Evolutionary conservation across 768 basidiomycete genomes (phyloP), one percentile per base, ranked within the genome.

Genomic region (Leucosporidium creatinivorum): DNA sequence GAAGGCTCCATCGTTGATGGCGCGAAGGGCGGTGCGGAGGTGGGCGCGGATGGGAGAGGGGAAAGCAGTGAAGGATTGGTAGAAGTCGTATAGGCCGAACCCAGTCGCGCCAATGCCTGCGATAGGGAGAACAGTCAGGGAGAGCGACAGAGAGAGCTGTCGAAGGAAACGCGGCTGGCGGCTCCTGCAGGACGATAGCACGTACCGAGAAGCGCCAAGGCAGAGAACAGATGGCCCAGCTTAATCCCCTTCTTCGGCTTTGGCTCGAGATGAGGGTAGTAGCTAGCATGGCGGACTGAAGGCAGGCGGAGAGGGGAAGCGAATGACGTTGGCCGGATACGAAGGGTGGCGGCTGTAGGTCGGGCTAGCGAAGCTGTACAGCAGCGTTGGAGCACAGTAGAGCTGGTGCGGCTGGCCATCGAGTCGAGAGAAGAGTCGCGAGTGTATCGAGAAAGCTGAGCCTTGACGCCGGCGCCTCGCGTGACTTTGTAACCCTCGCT

Each of bases 61-160:
- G 58, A 62, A 73, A 51, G 62, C 60, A 23, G 71, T 73, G 61
- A 69, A 69, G 13, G 65, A 31, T 17, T 52, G 50, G 66, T 73
- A 73, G 66, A 67, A 73, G 31, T 73, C 63, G 54, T 58, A 72
- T 1, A 72, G 56, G 8, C 70, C 70, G 65, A 61, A 63, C 39
- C 62, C 58, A 6, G 70, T 72, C 10, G 67, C 70, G 17, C 58
- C 55, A 65, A 72, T 63, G 5, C 70, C 70, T 68, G 54, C n/a
- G 31, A 10, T 13, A 8, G 26, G 6, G 13, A n/a, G 23, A 23
- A 48, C 1, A 36, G 18, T 5, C 33, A 64, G 21, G 54, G 52
- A 56, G n/a, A 30, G 47, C 12, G 13, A n/a, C n/a, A 4, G 10
- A 8, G 26, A 23, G 21, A 31, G 13, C 33, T 33, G 36, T 13